Evolutionary conservation across 768 basidiomycete species (phyloP), one percentile per base, ranked within the genome.

Genomic region (Lentinus brumalis): DNA sequence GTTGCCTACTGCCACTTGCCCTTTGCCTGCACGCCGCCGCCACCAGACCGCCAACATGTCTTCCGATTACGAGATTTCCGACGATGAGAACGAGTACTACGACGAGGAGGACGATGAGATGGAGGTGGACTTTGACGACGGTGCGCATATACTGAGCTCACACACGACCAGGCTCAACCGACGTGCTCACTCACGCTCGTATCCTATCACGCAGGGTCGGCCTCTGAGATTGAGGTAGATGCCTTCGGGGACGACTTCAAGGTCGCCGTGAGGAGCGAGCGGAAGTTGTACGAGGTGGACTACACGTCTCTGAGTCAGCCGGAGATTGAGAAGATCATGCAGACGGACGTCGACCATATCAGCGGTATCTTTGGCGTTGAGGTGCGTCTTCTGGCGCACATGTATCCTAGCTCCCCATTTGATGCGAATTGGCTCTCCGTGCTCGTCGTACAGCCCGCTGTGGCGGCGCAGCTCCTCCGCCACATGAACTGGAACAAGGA

Each of bases 401-500:
- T 49, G 46, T 49, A 49, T 49, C 21, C 21, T 29, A 12, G 5
- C 18, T 12, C 12, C 12, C 5, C 12, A 49, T 12, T 35, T 49
- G 8, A 10, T 26, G 14, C 46, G 29, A 49, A n/a, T 21, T 26
- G 26, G 12, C 2, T 12, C 21, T 18, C 10, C 42, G 15, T 18
- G 1, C 21, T 26, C 21, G 21, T 26, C 21, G 14, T 29, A 29
- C 14, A 49, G 94, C 67, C 74, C 2, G 83, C 83, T 67, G 83
- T 83, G 2, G 95, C 95, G 4, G 81, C 86, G 2, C 77, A 95
- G 32, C 81, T 99, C 6, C 78, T 99, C 60, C 86, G 95, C 31
- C 78, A 91, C 76, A 85, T 89, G 80, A 79, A 82, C 57, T 99
- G 97, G 97, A 98, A 98, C 81, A 93, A 92, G 71, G 97, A 99